Conservation (phyloP, 2,329 filamentous ascomycete genomes). For the Ophiostoma piceae region DNA sequence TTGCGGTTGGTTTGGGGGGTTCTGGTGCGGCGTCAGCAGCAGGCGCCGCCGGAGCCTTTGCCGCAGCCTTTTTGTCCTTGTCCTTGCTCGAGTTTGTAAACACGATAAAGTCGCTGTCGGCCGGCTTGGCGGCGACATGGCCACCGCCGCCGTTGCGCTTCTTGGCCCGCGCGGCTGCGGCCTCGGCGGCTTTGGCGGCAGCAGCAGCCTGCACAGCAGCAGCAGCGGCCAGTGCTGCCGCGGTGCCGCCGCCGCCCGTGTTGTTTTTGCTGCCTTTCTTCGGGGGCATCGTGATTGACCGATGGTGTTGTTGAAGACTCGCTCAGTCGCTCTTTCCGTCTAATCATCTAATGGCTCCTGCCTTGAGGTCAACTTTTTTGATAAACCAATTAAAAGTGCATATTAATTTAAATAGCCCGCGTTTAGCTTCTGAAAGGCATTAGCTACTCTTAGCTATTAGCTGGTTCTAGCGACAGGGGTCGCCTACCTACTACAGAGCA, state of each 20-base stretch:
- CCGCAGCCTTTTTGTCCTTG: constrained; percentile 40
- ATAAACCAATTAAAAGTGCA: not conserved
- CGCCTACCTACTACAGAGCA: not conserved
- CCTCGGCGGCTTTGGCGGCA: constrained; percentile 10
- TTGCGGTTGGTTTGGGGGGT: constrained; percentile 57
- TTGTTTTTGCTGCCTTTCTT: constrained; percentile 23
- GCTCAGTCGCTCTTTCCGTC: not conserved
- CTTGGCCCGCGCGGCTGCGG: constrained; percentile 22
- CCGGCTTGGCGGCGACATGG: constrained; percentile 27
- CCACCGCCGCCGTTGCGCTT: constrained; percentile 21
- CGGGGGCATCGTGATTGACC: constrained; percentile 19
- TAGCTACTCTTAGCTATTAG: too few relatives aligned
- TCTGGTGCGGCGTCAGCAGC: constrained; percentile 28
- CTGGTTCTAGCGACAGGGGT: not conserved
- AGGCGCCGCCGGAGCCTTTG: not conserved
- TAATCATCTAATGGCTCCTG: not conserved
- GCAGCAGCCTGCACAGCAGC: constrained; percentile 20
- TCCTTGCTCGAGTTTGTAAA: constrained; percentile 56
- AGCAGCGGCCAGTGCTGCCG: constrained; percentile 16
- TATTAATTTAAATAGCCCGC: not conserved
- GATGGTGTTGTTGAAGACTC: constrained; percentile 2
- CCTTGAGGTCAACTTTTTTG: not conserved
- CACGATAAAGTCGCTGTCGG: constrained; percentile 51
- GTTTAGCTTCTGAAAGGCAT: not conserved
- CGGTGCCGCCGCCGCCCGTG: constrained; percentile 16